Evolutionary conservation across 257 asterid genomes (phyloP), one percentile per base, ranked within the genome.

Genomic region (Capsicum baccatum): DNA sequence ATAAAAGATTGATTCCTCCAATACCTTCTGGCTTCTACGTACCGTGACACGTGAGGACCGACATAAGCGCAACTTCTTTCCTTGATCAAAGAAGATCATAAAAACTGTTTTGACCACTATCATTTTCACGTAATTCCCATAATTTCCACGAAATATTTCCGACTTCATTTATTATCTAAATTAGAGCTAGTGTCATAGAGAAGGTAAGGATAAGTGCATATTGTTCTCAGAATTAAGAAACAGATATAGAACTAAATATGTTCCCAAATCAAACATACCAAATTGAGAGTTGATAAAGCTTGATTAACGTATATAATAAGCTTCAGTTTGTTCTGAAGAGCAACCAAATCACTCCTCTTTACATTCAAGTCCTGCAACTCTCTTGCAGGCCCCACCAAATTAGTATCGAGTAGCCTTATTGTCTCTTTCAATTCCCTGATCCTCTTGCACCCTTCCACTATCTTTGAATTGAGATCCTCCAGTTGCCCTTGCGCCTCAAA

Each of bases 401-500:
- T 95, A 11, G 91, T 85, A 71, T 94, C 97, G 89, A 97, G 85
- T 78, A 93, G 91, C 93, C 98, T 87, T 83, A 94, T 94, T 13
- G 97, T 95, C 90, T 91, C 98, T 90, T 94, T 95, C 91, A 97
- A 88, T 88, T 91, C 98, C 87, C 97, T 88, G 48, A 97, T 97
- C 89, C 96, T 94, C 86, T 84, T 90, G 69, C 97, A 93, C 67
- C 99, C 99, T 83, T 91, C 94, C 44, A 92, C 94, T 52, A 97
- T 95, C 94, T 86, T 97, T 35, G 81, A 60, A 87, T 89, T 95
- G 87, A 97, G 91, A 86, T 97, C 97, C 91, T 86, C 97, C 92
- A 97, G 89, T 87, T 94, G 98, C 87, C 92, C 97, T 90, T 97
- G 99, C 10, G 99, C 99, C 92, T 97, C 99, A 80, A 91, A 97